Percentiles rank a stretch among this genome's conserved stretches.
Conservation (phyloP, 805 yeast species). For the Candida quercuum region DNA sequence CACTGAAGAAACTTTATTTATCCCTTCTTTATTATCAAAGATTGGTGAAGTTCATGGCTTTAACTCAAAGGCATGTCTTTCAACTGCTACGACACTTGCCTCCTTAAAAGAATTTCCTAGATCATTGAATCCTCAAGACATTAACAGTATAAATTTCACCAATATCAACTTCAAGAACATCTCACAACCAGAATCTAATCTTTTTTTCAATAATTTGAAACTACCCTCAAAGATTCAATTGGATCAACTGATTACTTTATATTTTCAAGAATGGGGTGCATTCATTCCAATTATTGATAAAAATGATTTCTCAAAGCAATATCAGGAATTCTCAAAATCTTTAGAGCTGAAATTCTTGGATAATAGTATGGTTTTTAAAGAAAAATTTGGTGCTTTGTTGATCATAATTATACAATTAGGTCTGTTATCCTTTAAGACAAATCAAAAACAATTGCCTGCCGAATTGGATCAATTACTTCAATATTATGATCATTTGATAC, state of each 20-base stretch:
- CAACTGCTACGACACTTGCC: constrained; percentile 68
- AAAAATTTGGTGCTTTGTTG: constrained; percentile 49
- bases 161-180: constrained; percentile 34
- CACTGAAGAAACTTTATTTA: constrained; percentile 72
- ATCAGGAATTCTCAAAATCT: constrained; percentile 40
- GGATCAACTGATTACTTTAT: constrained; percentile 63
- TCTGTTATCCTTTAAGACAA: constrained; percentile 23
- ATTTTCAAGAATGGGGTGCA: constrained; percentile 75
- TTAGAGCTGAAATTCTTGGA: constrained; percentile 39
- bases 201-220: constrained; percentile 38
- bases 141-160: constrained; percentile 27
- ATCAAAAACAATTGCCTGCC: background rate
- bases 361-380: constrained; percentile 37
- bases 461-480: constrained; percentile 25
- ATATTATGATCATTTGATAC: constrained; percentile 56
- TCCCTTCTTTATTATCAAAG: constrained; percentile 65
- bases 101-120: constrained; percentile 49
- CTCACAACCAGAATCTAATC: constrained; percentile 35
- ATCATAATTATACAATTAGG: constrained; percentile 46
- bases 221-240: constrained; percentile 52
- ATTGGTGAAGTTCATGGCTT: constrained; percentile 69
- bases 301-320: constrained; percentile 59
- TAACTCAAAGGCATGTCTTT: constrained; percentile 61
- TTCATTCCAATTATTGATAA: constrained; percentile 66
- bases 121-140: constrained; percentile 9